These are phyloP conservation scores for Salmacisia buchloeana DNA, from an alignment of 1,284 basidiomycete genomes.

Conservation along the genomic window DNA sequence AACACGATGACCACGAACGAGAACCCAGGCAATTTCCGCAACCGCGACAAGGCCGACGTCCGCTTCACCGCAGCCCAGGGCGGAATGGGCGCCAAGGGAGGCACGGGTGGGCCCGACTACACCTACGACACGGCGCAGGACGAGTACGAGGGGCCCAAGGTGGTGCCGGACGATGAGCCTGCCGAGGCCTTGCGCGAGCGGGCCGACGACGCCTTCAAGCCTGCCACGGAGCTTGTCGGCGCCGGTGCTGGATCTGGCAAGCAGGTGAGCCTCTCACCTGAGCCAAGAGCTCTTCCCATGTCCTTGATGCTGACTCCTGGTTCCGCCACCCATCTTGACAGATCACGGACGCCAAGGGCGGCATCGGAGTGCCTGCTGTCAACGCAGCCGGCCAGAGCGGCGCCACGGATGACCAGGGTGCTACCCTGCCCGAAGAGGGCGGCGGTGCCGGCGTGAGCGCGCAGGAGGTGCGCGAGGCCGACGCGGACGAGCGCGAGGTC, in stretches of 20 bases:
- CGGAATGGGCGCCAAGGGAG: neutral
- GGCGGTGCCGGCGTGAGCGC: too few species aligned
- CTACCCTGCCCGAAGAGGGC: neutral
- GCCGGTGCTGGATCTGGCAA: constrained; percentile 5
- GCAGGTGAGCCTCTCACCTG: neutral
- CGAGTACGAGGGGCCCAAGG: neutral
- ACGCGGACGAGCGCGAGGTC: neutral
- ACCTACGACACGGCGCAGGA: neutral
- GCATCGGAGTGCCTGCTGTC: neutral
- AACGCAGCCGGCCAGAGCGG: neutral
- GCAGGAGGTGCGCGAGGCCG: neutral
- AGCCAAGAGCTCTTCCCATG: neutral
- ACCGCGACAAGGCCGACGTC: constrained; percentile 1
- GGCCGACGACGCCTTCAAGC: too few species aligned
- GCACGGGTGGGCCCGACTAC: neutral
- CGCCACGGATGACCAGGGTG: neutral
- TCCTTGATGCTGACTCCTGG: neutral
- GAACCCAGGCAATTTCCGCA: neutral
- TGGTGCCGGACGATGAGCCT: neutral
- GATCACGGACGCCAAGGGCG: neutral
- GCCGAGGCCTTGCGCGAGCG: too few species aligned
- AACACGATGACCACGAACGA: neutral
- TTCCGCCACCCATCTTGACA: neutral
- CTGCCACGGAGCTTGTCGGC: too few species aligned
- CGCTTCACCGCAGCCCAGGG: neutral